Evolutionary conservation across 345 rosid genomes (phyloP), one percentile per base, ranked within the genome.

Genomic region (Alliaria petiolata): DNA sequence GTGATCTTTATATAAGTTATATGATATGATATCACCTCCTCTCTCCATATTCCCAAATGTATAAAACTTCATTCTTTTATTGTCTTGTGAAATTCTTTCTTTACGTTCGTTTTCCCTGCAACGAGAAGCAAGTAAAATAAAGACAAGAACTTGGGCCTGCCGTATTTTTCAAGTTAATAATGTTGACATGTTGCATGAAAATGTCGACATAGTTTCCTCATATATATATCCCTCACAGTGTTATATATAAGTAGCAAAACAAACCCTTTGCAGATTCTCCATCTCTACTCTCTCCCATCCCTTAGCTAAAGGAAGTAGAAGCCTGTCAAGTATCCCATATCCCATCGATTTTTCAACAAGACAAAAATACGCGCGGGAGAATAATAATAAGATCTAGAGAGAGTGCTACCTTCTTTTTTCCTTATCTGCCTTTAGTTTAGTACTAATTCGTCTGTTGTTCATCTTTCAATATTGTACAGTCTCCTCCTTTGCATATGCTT

Each of bases 121-220:
- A 70, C n/a, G n/a, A 11, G n/a, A 38, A 36, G 0, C 67, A 59
- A 60, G 25, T 4, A 58, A 15, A 28, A 28, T 49, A 62, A 17
- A 61, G 69, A 62, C 69, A 71, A 62, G 46, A 15, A 28, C 51
- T 19, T 39, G 20, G 9, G 33, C 59, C 28, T 64, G 53, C 43
- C 34, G 50, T 71, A 69, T 20, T 35, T 34, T 44, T 45, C 65
- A 46, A 26, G 58, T 55, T 28, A 40, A 54, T 38, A 15, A 31
- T 74, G 67, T 58, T 49, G 67, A 55, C 67, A 74, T 65, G 55
- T 65, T 36, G 44, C 45, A 65, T 31, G 26, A 68, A 68, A 75
- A 62, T 75, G 79, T 75, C 70, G 74, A 75, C 79, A 68, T 62
- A 26, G 14, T 61, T 68, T 75, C 63, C 25, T 44, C 64, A 69